Percentiles rank a stretch among this genome's conserved stretches.
Conservation (phyloP, 495 filamentous ascomycete genomes). For the Podospora bellae-mahoneyi region DNA sequence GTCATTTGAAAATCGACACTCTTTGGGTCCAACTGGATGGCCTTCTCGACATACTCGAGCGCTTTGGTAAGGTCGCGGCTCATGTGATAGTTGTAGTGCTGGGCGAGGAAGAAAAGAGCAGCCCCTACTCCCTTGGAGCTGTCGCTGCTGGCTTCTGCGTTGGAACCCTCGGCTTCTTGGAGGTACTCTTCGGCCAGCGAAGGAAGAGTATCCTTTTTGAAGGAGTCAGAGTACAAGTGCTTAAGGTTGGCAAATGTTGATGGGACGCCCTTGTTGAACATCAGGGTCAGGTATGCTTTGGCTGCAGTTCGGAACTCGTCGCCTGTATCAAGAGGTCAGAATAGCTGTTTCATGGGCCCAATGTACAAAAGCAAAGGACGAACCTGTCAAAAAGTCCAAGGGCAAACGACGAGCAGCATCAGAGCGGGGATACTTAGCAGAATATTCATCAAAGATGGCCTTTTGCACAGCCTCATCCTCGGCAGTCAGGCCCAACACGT, state of each 20-base stretch:
- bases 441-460: constrained; percentile 76
- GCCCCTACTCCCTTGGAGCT: constrained; percentile 67
- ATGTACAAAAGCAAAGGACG: constrained; percentile 8
- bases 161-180: constrained; percentile 47
- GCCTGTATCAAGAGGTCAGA: constrained; percentile 38
- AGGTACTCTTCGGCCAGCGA: constrained; percentile 76
- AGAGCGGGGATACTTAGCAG: constrained; percentile 71
- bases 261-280: constrained; percentile 94
- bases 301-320: constrained; percentile 77
- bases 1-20: constrained; percentile 94
- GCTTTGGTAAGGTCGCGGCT: constrained; percentile 82
- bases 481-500: constrained; percentile 60
- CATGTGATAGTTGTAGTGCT: constrained; percentile 91
- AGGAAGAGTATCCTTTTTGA: constrained; percentile 72
- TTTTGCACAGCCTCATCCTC: constrained; percentile 59
- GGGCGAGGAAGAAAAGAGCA: constrained; percentile 86
- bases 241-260: constrained; percentile 96
- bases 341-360: not conserved
- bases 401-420: constrained; percentile 86
- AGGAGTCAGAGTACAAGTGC: constrained; percentile 71
- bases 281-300: constrained; percentile 74
- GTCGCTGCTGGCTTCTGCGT: constrained; percentile 49
- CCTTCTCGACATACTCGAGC: constrained; percentile 76
- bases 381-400: constrained; percentile 81
- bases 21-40: constrained; percentile 69